Evolutionary conservation across 1,284 basidiomycete species (phyloP).

Genomic region (Xanthoconium separans): DNA sequence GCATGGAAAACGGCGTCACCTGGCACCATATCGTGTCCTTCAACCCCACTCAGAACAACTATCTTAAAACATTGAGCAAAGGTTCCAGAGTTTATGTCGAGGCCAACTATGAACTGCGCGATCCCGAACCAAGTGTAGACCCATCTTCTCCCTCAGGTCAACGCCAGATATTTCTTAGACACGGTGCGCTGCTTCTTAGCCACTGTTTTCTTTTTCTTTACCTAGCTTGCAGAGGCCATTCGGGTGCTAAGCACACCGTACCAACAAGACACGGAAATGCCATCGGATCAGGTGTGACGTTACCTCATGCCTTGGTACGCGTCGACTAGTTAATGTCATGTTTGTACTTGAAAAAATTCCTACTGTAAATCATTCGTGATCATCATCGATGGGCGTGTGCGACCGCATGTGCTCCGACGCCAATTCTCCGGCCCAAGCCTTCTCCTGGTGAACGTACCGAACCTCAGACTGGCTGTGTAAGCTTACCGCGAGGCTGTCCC

Average conservation of each 20-base stretch:
- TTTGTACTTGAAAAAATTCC: neutral
- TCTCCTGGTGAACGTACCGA: slow-evolving; percentile 34
- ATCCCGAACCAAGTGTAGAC: slow-evolving; percentile 63
- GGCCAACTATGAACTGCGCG: slow-evolving; percentile 69
- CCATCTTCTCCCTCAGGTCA: slow-evolving; percentile 64
- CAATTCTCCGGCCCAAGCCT: slow-evolving; percentile 29
- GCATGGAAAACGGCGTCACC: slow-evolving; percentile 52
- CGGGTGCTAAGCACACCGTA: slow-evolving; percentile 27
- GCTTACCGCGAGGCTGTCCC: slow-evolving; percentile 34
- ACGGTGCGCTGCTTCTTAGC: slow-evolving; percentile 47
- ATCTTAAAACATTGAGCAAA: slow-evolving; percentile 60
- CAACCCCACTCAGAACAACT: slow-evolving; percentile 52
- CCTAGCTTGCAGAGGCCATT: slow-evolving; percentile 20
- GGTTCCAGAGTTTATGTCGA: slow-evolving; percentile 77
- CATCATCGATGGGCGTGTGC: slow-evolving; percentile 31
- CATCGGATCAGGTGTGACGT: slow-evolving; percentile 26
- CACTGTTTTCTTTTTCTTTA: slow-evolving; percentile 16
- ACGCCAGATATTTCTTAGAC: slow-evolving; percentile 75
- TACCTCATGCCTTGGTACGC: neutral
- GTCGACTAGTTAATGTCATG: slow-evolving; percentile 3
- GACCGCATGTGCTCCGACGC: slow-evolving; percentile 27
- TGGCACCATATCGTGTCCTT: slow-evolving; percentile 80
- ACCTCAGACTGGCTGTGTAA: slow-evolving; percentile 29
- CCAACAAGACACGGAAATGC: slow-evolving; percentile 23
- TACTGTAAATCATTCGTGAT: slow-evolving; percentile 29